phyloP scores from a whole-genome alignment of 345 rosid genomes.

The Salix udensis region DNA sequence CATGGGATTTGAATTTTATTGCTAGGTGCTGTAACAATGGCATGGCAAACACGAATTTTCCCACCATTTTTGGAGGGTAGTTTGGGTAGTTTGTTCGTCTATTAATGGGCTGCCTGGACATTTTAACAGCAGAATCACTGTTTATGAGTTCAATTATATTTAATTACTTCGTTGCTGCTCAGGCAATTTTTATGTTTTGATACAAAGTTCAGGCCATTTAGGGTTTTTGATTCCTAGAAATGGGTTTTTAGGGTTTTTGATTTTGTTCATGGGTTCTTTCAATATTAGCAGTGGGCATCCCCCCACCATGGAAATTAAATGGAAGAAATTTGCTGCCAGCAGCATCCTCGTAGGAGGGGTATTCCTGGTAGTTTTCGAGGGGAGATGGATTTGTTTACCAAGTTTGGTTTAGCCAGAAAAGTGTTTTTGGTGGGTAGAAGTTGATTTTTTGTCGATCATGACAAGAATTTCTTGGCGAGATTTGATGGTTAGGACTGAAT shows the following conservation, averaged over 20 bases:
- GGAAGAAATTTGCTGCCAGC: no score
- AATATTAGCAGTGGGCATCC: background rate
- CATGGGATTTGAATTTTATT: background rate
- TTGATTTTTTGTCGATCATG: no score
- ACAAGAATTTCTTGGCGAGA: no score
- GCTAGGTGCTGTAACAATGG: background rate
- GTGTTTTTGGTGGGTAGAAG: no score
- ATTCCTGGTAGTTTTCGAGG: no score
- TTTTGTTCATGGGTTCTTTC: no score
- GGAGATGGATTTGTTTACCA: background rate
- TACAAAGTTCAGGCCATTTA: background rate
- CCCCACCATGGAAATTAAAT: background rate
- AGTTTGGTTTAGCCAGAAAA: background rate
- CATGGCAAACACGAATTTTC: background rate
- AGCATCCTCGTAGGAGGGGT: no score
- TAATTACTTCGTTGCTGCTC: no score
- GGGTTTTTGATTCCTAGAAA: background rate
- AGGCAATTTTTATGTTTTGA: background rate
- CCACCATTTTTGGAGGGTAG: slow-evolving; percentile 16
- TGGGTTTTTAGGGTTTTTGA: no score
- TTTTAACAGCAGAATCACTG: background rate
- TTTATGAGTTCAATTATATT: background rate
- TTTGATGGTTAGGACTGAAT: no score
- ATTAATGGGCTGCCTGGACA: background rate
- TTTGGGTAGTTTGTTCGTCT: slow-evolving; percentile 8